Base-by-base conservation (phyloP, 371 early-diverging fungal genomes). In the Mortierella sp. region DNA sequence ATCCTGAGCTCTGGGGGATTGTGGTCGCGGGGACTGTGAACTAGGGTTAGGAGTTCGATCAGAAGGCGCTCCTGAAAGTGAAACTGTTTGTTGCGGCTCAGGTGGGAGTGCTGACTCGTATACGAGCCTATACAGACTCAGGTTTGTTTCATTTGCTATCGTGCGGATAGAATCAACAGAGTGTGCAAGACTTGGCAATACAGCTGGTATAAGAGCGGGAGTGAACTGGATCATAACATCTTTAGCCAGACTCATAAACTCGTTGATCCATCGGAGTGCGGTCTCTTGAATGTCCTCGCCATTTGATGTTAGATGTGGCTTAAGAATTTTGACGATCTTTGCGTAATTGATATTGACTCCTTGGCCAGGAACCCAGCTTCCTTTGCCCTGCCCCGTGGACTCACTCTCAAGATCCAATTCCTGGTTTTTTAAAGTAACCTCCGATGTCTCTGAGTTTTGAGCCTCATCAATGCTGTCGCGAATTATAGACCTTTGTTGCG, bases 261-360 rank as follows among this genome's bases (percentile, higher is more conserved):
- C 93, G 70, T 90, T 89, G 57, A 95, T 88, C 98, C 98, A 98
- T 49, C 88, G 84, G 28, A 98, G 83, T 0, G 96, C 96, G 0
- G 92, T 95, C 45, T 83, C 90, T 80, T 96, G 96, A 13, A 95
- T 95, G 65, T 95, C 95, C 81, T 94, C 93, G 64, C 96, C 96
- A 65, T 72, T 62, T 7, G 93, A 92, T 29, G 89, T 88, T 8
- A 96, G 83, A 74, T 96, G 93, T 29, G 93, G 94, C 35, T 89
- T 84, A n/a, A 97, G 84, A 35, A 96, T 96, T 34, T 89, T 84
- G 5, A 96, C 88, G 72, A 95, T 93, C 19, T 88, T 83, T 17
- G 90, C 91, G 82, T 94, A 95, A 68, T 96, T 90, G 12, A 97
- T 87, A 31, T 79, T 85, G n/a, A 94, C 93, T 3, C 88, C 87